Evolutionary conservation across 148 eudicot genomes (phyloP).

Genomic region (Pouteria glomerata): DNA sequence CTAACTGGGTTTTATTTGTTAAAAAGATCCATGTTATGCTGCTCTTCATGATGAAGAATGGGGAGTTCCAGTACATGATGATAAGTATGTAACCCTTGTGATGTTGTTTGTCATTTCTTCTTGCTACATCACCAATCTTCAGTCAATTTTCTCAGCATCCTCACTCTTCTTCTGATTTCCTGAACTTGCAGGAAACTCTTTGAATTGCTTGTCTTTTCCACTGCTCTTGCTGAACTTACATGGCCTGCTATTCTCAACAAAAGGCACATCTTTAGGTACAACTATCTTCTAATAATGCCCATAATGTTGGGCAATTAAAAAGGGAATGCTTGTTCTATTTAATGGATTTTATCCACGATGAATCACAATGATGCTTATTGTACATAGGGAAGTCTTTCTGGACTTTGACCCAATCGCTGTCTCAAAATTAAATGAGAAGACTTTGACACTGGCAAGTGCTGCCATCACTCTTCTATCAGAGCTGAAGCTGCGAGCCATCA

Average conservation of each 20-base stretch:
- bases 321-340: neutral
- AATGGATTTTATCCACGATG: neutral
- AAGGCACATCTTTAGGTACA: slow-evolving; percentile 69
- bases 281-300: too few species aligned
- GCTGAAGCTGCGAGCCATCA: slow-evolving; percentile 62
- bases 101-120: too few species aligned
- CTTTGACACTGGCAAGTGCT: slow-evolving; percentile 56
- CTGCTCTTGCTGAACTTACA: slow-evolving; percentile 84
- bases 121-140: too few species aligned
- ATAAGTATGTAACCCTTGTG: slow-evolving; percentile 39
- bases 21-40: slow-evolving; percentile 56
- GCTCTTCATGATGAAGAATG: slow-evolving; percentile 85
- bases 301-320: neutral
- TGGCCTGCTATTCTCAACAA: slow-evolving; percentile 90
- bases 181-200: slow-evolving; percentile 61
- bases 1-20: slow-evolving; percentile 32
- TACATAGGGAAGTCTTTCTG: slow-evolving; percentile 72
- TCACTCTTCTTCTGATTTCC: neutral
- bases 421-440: slow-evolving; percentile 81
- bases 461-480: slow-evolving; percentile 77
- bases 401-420: slow-evolving; percentile 68
- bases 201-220: slow-evolving; percentile 79
- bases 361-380: neutral
- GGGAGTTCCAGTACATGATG: slow-evolving; percentile 80
- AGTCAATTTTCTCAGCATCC: slow-evolving; percentile 1